Percentiles rank a stretch among this genome's conserved stretches.
phyloP scores from a whole-genome alignment of 23 red algal species.

The Gracilaria domingensis region DNA sequence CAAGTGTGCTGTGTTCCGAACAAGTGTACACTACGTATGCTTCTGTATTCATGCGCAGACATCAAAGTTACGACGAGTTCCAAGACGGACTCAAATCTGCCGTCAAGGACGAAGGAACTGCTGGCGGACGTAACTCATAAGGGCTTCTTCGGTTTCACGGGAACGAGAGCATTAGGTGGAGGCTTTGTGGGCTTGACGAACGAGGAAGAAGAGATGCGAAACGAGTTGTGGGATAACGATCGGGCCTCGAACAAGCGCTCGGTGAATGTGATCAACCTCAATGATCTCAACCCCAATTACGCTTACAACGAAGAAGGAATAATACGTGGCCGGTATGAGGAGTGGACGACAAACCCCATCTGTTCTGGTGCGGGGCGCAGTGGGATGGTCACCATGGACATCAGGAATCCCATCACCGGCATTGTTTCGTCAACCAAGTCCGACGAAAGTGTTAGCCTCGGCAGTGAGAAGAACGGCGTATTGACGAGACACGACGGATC shows the following conservation, averaged over 20 bases:
- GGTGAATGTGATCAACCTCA: slow-evolving; percentile 48
- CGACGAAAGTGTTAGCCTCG: slow-evolving; percentile 26
- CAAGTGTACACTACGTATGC: background rate
- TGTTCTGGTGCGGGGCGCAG: slow-evolving; percentile 7
- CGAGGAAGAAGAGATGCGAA: slow-evolving; percentile 15
- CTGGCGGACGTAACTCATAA: slow-evolving; percentile 54
- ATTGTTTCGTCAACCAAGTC: background rate
- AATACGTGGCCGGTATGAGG: slow-evolving; percentile 38
- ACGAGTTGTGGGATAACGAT: background rate
- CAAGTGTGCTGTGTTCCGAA: slow-evolving; percentile 50
- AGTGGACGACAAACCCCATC: slow-evolving; percentile 52
- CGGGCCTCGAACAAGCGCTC: slow-evolving; percentile 8
- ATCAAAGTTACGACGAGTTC: slow-evolving; percentile 29
- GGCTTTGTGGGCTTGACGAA: slow-evolving; percentile 14
- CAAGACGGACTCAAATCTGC: slow-evolving; percentile 37
- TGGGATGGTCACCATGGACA: slow-evolving; percentile 37
- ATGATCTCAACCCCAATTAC: slow-evolving; percentile 25
- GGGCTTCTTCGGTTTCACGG: slow-evolving; percentile 63
- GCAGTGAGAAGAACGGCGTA: background rate
- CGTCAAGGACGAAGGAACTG: slow-evolving; percentile 21
- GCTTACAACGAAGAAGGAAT: slow-evolving; percentile 13
- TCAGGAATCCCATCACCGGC: slow-evolving; percentile 46
- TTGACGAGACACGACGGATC: slow-evolving; percentile 13
- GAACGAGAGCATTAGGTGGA: background rate
- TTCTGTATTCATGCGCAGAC: slow-evolving; percentile 57